phyloP scores from a whole-genome alignment of 257 asterid genomes.

The Thymus quinquecostatus region DNA sequence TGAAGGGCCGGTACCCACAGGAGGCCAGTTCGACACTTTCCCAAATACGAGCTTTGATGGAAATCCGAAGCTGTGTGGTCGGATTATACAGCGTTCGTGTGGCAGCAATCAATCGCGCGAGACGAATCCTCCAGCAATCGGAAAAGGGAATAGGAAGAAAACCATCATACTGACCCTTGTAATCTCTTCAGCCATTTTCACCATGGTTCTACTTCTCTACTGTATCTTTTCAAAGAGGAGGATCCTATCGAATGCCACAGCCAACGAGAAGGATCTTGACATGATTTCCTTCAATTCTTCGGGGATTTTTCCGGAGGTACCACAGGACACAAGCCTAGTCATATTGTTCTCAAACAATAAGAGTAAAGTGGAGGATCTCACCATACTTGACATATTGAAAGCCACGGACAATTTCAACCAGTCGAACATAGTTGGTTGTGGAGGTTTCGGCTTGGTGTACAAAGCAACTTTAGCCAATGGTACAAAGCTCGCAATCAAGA shows the following conservation, averaged over 20 bases:
- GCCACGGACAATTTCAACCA: slow-evolving; percentile 95
- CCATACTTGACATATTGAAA: slow-evolving; percentile 68
- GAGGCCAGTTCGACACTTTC: slow-evolving; percentile 94
- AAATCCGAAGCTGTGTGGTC: slow-evolving; percentile 78
- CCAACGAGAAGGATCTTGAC: slow-evolving; percentile 58
- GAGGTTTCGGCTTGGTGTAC: slow-evolving; percentile 94
- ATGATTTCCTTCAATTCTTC: slow-evolving; percentile 69
- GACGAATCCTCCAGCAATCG: slow-evolving; percentile 28
- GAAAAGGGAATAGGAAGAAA: slow-evolving; percentile 57
- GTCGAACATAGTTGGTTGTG: slow-evolving; percentile 88
- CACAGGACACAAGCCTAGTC: slow-evolving; percentile 68
- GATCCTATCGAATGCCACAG: slow-evolving; percentile 51
- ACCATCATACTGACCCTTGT: slow-evolving; percentile 71
- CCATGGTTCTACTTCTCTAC: slow-evolving; percentile 58
- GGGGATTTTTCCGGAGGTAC: slow-evolving; percentile 64
- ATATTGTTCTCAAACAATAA: slow-evolving; percentile 70
- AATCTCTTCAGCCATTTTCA: slow-evolving; percentile 66
- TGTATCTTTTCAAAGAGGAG: slow-evolving; percentile 73
- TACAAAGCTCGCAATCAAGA: slow-evolving; percentile 83
- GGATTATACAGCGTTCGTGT: slow-evolving; percentile 55
- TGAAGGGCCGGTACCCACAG: slow-evolving; percentile 79
- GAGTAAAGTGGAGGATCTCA: slow-evolving; percentile 64
- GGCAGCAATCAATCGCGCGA: slow-evolving; percentile 32
- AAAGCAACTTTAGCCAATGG: slow-evolving; percentile 80
- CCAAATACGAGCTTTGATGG: slow-evolving; percentile 71